Conservation (phyloP, 768 basidiomycete species). For the Macrolepiota albuminosa region DNA sequence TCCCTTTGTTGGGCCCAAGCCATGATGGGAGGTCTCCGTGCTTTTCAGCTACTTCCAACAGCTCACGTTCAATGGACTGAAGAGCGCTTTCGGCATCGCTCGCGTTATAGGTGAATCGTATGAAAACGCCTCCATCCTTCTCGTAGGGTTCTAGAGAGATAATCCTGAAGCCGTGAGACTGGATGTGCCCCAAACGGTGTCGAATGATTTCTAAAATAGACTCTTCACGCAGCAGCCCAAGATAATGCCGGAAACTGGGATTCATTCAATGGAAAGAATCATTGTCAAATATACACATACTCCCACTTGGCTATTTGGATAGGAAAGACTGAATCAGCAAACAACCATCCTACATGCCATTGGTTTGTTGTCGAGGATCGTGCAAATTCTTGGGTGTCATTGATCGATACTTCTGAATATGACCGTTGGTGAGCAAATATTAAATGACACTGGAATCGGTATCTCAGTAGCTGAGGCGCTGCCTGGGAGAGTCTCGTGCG, state of each 20-base stretch:
- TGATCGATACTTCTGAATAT: not conserved
- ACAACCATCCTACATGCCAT: slow-evolving; percentile 42
- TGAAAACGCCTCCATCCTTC: slow-evolving; percentile 88
- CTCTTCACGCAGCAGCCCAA: slow-evolving; percentile 58
- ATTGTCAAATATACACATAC: slow-evolving; percentile 35
- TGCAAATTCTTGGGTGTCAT: not conserved
- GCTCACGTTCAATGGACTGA: slow-evolving; percentile 41
- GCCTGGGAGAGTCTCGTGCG: not conserved
- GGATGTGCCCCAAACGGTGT: slow-evolving; percentile 45
- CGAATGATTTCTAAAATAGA: slow-evolving; percentile 45
- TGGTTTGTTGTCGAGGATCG: not conserved
- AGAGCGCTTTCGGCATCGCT: slow-evolving; percentile 34
- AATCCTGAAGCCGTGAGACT: slow-evolving; percentile 55
- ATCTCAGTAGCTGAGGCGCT: not conserved
- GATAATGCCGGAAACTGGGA: slow-evolving; percentile 55
- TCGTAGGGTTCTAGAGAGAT: slow-evolving; percentile 56
- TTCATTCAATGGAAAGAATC: slow-evolving; percentile 1
- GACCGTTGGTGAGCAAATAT: not conserved
- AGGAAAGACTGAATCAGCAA: slow-evolving; percentile 76
- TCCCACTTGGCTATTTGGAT: slow-evolving; percentile 69
- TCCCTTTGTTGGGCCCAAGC: slow-evolving; percentile 45
- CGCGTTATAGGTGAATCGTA: slow-evolving; percentile 58
- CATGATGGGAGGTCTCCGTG: slow-evolving; percentile 63
- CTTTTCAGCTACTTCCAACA: slow-evolving; percentile 39
- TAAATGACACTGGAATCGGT: not conserved